Base-by-base conservation (phyloP, 176 grass and related monocot species). In the Pontederia crassipes region DNA sequence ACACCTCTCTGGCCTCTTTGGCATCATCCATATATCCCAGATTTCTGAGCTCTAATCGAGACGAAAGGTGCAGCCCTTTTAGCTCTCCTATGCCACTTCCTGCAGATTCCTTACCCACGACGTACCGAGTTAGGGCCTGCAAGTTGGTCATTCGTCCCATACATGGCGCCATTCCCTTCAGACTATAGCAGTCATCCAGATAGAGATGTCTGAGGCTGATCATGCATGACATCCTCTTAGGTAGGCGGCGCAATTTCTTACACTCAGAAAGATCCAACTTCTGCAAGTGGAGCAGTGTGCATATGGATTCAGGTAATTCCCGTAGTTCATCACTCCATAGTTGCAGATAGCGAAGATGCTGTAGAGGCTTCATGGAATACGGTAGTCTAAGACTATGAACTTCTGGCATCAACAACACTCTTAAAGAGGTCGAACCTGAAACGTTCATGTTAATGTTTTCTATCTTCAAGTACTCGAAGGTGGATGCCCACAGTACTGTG, bases 61-160 rank as follows among this genome's bases (percentile, higher is more conserved):
- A 67, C 52, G 28, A 6, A 0, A 82, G 68, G 49, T 77, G 67
- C 55, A 82, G 57, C 2, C 52, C 17, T 17, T 69, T 61, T 8
- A 82, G 11, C 14, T 82, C 68, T 10, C 2, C 32, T 56, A 82
- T 72, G 4, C 59, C 27, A 20, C 62, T 67, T 13, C 51, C 20
- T 24, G 20, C 47, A 15, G 58, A 29, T 47, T 32, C 7, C n/a
- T 0, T 1, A 28, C 69, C 63, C 0, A 69, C 16, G 29, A 74
- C 45, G 40, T 69, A 83, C n/a, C 0, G 53, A 0, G 80, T 63
- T 6, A 83, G 50, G 3, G 7, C 74, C 13, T 68, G 20, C 20
- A 24, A 1, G 20, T 24, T 24, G 20, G 20, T 24, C 20, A 24
- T 0, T 1, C 20, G 20, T 26, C 65, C 65, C 45, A 75, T 62